phyloP scores from a whole-genome alignment of 1,284 basidiomycete genomes.

The Cryptococcus sp. region DNA sequence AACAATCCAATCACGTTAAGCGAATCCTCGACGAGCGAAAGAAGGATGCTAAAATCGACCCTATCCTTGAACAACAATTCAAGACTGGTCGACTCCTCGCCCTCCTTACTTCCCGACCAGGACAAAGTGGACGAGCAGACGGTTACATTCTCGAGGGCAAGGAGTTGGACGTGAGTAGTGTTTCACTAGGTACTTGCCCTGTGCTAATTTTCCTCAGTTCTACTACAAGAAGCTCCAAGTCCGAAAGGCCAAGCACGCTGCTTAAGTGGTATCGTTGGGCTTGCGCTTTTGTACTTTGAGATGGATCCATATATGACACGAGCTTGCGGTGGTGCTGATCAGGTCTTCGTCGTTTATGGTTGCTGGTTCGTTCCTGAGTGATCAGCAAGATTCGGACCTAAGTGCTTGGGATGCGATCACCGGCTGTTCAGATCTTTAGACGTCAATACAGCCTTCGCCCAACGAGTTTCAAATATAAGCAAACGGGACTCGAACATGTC shows the following conservation, averaged over 20 bases:
- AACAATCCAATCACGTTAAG: slow-evolving; percentile 82
- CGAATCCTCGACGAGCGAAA: slow-evolving; percentile 80
- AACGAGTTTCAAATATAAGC: too few species aligned
- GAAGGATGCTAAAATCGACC: slow-evolving; percentile 88
- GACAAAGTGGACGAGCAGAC: slow-evolving; percentile 88
- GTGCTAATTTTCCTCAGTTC: slow-evolving; percentile 53
- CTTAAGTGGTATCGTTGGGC: slow-evolving; percentile 20
- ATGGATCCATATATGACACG: background rate
- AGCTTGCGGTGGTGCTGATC: background rate
- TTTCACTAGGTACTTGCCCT: slow-evolving; percentile 7
- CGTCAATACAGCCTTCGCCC: too few species aligned
- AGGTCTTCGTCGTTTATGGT: too few species aligned
- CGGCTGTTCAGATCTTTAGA: too few species aligned
- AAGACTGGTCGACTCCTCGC: slow-evolving; percentile 60
- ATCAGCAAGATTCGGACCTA: too few species aligned
- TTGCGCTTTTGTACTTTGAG: background rate
- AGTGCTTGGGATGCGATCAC: too few species aligned
- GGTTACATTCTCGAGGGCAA: slow-evolving; percentile 95
- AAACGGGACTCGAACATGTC: too few species aligned
- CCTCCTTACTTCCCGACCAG: slow-evolving; percentile 81
- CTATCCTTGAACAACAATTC: slow-evolving; percentile 64
- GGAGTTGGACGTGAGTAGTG: slow-evolving; percentile 75
- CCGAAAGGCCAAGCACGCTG: slow-evolving; percentile 84
- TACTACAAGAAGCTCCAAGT: slow-evolving; percentile 87
- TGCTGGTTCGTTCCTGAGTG: too few species aligned